Evolutionary conservation across 73 alveolate genomes (phyloP).

Genomic region (Paramecium sexaurelia): DNA sequence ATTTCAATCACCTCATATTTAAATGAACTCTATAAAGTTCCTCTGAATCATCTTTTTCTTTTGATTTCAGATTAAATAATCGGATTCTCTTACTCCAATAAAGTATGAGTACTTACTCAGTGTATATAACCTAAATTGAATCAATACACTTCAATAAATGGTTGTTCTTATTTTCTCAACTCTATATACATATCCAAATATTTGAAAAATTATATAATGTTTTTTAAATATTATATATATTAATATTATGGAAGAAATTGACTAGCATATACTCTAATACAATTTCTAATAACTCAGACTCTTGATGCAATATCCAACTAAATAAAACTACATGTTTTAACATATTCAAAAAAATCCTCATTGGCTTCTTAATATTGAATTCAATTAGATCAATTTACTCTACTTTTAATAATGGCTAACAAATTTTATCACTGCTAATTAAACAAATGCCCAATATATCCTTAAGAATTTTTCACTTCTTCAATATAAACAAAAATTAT

Average conservation of each 20-base stretch:
- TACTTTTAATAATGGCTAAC: slow-evolving; percentile 3
- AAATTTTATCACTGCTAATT: not conserved
- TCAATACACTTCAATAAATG: slow-evolving; percentile 68
- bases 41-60: slow-evolving; percentile 78
- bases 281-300: not conserved
- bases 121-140: slow-evolving; percentile 72
- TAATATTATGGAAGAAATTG: not conserved
- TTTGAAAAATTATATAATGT: not conserved
- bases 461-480: not conserved
- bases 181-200: slow-evolving; percentile 43
- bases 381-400: not conserved
- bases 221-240: not conserved
- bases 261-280: not conserved
- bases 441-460: not conserved
- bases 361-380: not conserved
- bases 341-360: not conserved
- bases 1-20: slow-evolving; percentile 74
- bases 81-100: slow-evolving; percentile 83
- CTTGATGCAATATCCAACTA: not conserved
- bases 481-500: not conserved
- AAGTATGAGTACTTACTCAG: slow-evolving; percentile 63
- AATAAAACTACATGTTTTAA: not conserved
- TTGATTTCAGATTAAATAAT: slow-evolving; percentile 72
- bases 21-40: slow-evolving; percentile 56
- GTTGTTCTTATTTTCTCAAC: slow-evolving; percentile 76